Percentiles rank a stretch among this genome's conserved stretches.
Evolutionary conservation across 2,329 filamentous ascomycete species (phyloP).

Genomic region (Aspergillus luchuensis): DNA sequence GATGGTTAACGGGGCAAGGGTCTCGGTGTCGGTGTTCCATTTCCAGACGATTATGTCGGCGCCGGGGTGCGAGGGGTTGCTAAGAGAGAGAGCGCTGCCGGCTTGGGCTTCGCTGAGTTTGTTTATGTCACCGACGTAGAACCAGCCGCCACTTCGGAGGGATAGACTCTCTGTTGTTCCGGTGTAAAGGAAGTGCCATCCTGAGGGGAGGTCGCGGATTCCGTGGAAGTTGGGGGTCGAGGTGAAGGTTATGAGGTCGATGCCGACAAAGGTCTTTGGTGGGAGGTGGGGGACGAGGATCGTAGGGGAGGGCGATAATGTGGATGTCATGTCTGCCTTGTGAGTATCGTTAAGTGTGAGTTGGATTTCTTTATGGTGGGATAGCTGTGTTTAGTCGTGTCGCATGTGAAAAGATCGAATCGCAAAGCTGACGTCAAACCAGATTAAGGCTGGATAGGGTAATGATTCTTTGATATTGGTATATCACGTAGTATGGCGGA

Average conservation of each 20-base stretch:
- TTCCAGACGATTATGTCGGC: conserved; percentile 56
- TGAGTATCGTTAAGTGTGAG: neutral
- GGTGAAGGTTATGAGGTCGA: conserved; percentile 62
- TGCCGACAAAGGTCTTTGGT: conserved; percentile 52
- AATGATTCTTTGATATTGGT: neutral
- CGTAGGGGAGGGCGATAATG: conserved; percentile 28
- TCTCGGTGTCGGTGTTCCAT: conserved; percentile 51
- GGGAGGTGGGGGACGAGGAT: conserved; percentile 50
- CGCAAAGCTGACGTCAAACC: conserved; percentile 9
- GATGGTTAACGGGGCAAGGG: conserved; percentile 35
- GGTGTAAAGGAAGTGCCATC: conserved; percentile 64
- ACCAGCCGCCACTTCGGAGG: conserved; percentile 64
- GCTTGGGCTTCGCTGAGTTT: conserved; percentile 20
- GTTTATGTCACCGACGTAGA: conserved; percentile 50
- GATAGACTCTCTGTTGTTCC: conserved; percentile 61
- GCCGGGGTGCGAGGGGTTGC: conserved; percentile 25
- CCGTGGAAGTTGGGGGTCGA: conserved; percentile 63
- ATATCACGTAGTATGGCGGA: neutral
- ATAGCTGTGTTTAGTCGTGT: neutral
- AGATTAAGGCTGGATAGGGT: neutral
- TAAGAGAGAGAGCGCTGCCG: conserved; percentile 15
- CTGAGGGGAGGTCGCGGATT: conserved; percentile 59
- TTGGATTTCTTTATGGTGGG: neutral
- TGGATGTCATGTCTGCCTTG: neutral
- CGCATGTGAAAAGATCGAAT: neutral